Evolutionary conservation across 1,139 yeast genomes (phyloP).

Genomic region (Pichia sp.): DNA sequence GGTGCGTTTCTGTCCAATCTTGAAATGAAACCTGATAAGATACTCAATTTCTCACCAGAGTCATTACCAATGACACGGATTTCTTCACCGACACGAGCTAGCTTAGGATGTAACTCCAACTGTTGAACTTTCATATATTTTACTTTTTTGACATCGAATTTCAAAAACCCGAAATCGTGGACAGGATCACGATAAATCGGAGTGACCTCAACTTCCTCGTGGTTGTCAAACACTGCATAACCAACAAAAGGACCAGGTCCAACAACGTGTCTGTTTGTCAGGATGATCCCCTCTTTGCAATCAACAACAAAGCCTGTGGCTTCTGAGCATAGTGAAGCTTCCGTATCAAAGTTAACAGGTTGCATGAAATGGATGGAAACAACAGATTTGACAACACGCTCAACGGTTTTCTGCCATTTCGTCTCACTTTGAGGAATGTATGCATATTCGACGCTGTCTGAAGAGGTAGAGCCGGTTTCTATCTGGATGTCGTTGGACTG

Average conservation of each 20-base stretch:
- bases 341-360: slow-evolving; percentile 85
- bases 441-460: slow-evolving; percentile 4
- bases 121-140: slow-evolving; percentile 71
- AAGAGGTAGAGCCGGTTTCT: background rate
- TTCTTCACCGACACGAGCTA: slow-evolving; percentile 85
- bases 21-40: slow-evolving; percentile 83
- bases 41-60: slow-evolving; percentile 90
- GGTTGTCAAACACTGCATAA: slow-evolving; percentile 88
- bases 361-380: slow-evolving; percentile 88
- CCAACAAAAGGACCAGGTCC: slow-evolving; percentile 95
- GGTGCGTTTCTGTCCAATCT: slow-evolving; percentile 94
- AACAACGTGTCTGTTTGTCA: slow-evolving; percentile 91
- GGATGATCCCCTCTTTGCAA: slow-evolving; percentile 69
- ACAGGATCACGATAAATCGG: slow-evolving; percentile 83
- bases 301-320: slow-evolving; percentile 98
- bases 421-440: slow-evolving; percentile 25
- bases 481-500: background rate
- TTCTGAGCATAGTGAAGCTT: slow-evolving; percentile 74
- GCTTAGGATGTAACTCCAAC: slow-evolving; percentile 68
- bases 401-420: slow-evolving; percentile 77
- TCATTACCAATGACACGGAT: slow-evolving; percentile 94
- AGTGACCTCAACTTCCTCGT: slow-evolving; percentile 84
- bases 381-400: slow-evolving; percentile 77
- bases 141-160: slow-evolving; percentile 67
- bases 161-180: slow-evolving; percentile 79